Evolutionary conservation across 768 basidiomycete species (phyloP), one percentile per base, ranked within the genome.

Genomic region (Lanmaoa pseudosensibilis): DNA sequence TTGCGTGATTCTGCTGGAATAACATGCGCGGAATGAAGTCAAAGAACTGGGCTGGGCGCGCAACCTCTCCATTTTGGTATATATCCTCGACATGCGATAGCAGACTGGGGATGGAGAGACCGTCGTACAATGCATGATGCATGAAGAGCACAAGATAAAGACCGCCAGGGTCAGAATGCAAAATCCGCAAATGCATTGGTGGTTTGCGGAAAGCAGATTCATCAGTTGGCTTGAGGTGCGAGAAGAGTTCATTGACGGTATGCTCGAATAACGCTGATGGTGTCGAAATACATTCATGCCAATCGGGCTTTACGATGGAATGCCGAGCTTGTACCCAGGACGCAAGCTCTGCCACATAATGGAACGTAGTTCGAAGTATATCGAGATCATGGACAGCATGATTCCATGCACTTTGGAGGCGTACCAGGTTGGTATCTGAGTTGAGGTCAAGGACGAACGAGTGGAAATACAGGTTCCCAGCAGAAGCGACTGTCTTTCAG

Each of bases 71-170:
- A 21, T 64, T 64, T 30, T 46, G 50, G 55, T 80, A 80, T 10
- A 71, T 47, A 16, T 52, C 46, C 41, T 73, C 62, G 2, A 80
- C 66, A 27, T 64, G 51, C 12, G 69, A 55, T 13, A 79, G 56
- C 8, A 81, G 67, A 27, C 62, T 67, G n/a, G 64, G 65, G 18
- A 80, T 59, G 12, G 80, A 77, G 27, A 75, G 45, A 12, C 80
- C 80, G 55, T 81, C 80, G 53, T 81, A 81, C 19, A 80, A 55
- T 4, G 78, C 77, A 59, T 81, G 80, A 59, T 81, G 80, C 68
- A 80, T 72, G 39, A 74, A 70, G 4, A 81, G 57, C 13, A 78
- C 73, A 6, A 81, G 64, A 34, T 52, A 48, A 38, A 52, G 46
- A 36, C 45, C 34, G 12, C 15, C 41, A 16, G 44, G 30, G 18